These are phyloP conservation scores for Rhexocercosporidium sp. DNA, from an alignment of 2,329 filamentous ascomycete species.

Conservation along the genomic window DNA sequence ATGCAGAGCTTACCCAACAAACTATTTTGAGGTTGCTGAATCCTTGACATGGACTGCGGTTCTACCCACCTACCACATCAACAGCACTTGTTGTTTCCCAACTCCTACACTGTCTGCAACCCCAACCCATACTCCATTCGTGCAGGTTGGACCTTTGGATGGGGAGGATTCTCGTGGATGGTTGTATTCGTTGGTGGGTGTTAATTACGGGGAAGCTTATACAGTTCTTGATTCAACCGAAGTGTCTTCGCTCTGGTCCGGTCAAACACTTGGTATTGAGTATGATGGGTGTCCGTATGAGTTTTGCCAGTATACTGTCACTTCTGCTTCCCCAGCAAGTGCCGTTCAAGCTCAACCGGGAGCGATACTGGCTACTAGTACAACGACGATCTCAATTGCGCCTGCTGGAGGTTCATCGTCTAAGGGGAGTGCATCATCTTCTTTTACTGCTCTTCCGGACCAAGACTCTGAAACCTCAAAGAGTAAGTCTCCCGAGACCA, in stretches of 20 bases:
- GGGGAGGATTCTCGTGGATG: not conserved
- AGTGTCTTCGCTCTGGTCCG: constrained; percentile 17
- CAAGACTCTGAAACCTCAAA: not conserved
- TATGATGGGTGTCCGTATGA: constrained; percentile 17
- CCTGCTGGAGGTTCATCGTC: not conserved
- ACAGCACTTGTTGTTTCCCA: constrained; percentile 10
- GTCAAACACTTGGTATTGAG: constrained; percentile 10
- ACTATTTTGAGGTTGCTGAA: constrained; percentile 15
- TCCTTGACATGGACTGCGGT: constrained; percentile 16
- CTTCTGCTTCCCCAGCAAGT: not conserved
- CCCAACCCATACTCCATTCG: constrained; percentile 9
- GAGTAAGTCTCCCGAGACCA: not conserved
- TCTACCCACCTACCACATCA: constrained; percentile 11
- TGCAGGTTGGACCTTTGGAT: not conserved
- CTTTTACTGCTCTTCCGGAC: not conserved
- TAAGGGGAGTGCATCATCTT: not conserved
- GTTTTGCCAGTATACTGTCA: not conserved
- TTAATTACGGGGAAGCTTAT: not conserved
- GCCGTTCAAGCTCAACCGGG: constrained; percentile 10
- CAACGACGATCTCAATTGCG: constrained; percentile 6
- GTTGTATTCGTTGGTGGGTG: not conserved
- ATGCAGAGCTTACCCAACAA: constrained; percentile 16
- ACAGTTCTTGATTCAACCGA: constrained; percentile 1
- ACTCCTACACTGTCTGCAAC: constrained; percentile 8
- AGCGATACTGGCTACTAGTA: constrained; percentile 12